A percentile compares a stretch with the other conserved stretches of the same genome.
These are phyloP conservation scores for Penicillium brevicompactum DNA, from an alignment of 2,329 filamentous ascomycete genomes.

Conservation along the genomic window DNA sequence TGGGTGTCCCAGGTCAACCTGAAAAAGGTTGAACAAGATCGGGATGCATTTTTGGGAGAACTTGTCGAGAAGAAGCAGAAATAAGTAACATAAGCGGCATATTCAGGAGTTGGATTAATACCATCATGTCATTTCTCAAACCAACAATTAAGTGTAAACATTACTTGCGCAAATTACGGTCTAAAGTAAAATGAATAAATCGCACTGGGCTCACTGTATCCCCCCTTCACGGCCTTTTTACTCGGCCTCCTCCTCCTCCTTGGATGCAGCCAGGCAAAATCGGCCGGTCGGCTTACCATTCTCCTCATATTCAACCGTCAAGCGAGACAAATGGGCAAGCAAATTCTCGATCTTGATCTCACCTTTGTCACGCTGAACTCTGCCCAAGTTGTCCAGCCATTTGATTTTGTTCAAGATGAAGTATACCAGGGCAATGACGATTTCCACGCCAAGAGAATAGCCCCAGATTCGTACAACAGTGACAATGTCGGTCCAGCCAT, in stretches of 20 bases:
- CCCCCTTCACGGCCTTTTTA: constrained; percentile 4
- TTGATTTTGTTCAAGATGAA: constrained; percentile 40
- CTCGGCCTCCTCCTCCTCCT: constrained; percentile 39
- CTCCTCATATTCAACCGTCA: constrained; percentile 47
- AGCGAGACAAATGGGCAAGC: constrained; percentile 45
- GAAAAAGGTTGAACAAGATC: constrained; percentile 1
- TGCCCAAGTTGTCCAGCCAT: constrained; percentile 45
- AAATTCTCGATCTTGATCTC: constrained; percentile 52
- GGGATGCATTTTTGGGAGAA: not conserved
- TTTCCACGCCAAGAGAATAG: constrained; percentile 48
- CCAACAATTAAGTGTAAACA: not conserved
- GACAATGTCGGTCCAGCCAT: constrained; percentile 57
- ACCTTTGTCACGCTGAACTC: constrained; percentile 42
- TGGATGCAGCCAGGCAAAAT: constrained; percentile 31
- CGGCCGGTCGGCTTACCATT: constrained; percentile 39
- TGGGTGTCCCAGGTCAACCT: constrained; percentile 7
- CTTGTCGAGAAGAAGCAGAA: not conserved
- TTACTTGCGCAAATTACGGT: not conserved
- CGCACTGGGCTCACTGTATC: not conserved
- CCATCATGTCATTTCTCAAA: not conserved
- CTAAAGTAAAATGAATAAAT: not conserved
- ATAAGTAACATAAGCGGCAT: not conserved
- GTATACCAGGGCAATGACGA: constrained; percentile 50
- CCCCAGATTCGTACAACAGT: constrained; percentile 49
- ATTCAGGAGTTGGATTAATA: not conserved